phyloP scores from a whole-genome alignment of 2,329 filamentous ascomycete species.

The Cladosporium austrohemisphaericum region DNA sequence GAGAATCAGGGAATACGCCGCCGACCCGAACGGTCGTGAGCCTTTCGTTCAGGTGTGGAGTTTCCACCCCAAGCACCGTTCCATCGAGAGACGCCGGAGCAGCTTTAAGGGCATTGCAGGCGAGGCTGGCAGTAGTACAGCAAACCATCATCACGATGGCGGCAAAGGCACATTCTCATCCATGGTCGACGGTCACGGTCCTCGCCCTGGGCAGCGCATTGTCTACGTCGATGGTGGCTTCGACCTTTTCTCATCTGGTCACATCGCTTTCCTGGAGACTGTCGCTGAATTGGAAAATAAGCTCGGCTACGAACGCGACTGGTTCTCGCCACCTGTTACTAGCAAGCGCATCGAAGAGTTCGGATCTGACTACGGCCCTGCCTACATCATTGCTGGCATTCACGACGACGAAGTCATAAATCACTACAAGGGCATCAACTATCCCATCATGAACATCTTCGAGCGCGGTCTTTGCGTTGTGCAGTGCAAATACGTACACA shows the following conservation, averaged over 20 bases:
- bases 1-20: slow-evolving; percentile 80
- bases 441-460: slow-evolving; percentile 99
- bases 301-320: slow-evolving; percentile 63
- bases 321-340: slow-evolving; percentile 65
- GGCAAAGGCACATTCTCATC: slow-evolving; percentile 64
- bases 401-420: slow-evolving; percentile 97
- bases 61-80: slow-evolving; percentile 50
- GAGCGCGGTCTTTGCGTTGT: slow-evolving; percentile 93
- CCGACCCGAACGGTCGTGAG: slow-evolving; percentile 72
- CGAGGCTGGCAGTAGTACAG: slow-evolving; percentile 33
- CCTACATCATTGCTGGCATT: slow-evolving; percentile 86
- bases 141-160: slow-evolving; percentile 16
- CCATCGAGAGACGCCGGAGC: slow-evolving; percentile 14
- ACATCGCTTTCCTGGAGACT: slow-evolving; percentile 86
- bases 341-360: slow-evolving; percentile 59
- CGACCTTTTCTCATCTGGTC: slow-evolving; percentile 92
- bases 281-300: slow-evolving; percentile 72
- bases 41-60: slow-evolving; percentile 83
- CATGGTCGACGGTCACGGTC: slow-evolving; percentile 67
- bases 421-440: slow-evolving; percentile 94
- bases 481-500: slow-evolving; percentile 90
- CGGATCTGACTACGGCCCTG: slow-evolving; percentile 72
- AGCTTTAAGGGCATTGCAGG: background rate
- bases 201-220: slow-evolving; percentile 73
- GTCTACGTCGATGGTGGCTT: slow-evolving; percentile 97